These are phyloP conservation scores for Arthrobotrys iridis DNA, from an alignment of 2,329 filamentous ascomycete genomes.

Conservation along the genomic window DNA sequence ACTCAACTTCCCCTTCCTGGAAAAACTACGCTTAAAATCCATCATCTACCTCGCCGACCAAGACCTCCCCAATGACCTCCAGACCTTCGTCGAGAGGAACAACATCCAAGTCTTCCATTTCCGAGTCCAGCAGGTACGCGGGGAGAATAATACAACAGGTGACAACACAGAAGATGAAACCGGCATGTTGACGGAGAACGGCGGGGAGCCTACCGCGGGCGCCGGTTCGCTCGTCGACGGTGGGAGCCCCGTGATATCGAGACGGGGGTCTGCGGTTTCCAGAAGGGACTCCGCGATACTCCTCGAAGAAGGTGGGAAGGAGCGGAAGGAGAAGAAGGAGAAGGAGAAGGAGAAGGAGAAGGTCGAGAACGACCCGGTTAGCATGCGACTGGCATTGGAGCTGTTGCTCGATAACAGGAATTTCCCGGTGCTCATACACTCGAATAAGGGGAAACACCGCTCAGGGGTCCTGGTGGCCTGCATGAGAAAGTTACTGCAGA, in stretches of 20 bases:
- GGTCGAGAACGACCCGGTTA: slow-evolving; percentile 56
- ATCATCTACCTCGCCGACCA: slow-evolving; percentile 58
- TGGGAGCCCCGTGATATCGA: neutral
- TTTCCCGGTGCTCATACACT: slow-evolving; percentile 58
- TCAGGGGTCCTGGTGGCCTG: slow-evolving; percentile 58
- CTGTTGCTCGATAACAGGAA: slow-evolving; percentile 57
- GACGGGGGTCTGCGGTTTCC: neutral
- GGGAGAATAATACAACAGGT: neutral
- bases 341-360: slow-evolving; percentile 34
- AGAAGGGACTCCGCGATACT: neutral
- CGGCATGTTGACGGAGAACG: neutral
- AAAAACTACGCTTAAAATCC: slow-evolving; percentile 56
- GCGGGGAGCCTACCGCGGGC: neutral
- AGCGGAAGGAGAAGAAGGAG: neutral
- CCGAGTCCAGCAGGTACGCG: slow-evolving; percentile 34
- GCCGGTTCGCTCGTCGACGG: neutral
- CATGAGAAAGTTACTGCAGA: slow-evolving; percentile 57
- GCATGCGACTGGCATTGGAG: slow-evolving; percentile 52
- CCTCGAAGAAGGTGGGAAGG: neutral
- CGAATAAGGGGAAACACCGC: slow-evolving; percentile 58
- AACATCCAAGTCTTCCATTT: slow-evolving; percentile 53
- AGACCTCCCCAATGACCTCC: slow-evolving; percentile 54
- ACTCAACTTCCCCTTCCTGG: slow-evolving; percentile 58
- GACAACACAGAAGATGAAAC: slow-evolving; percentile 27
- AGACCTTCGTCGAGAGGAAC: slow-evolving; percentile 52